These are phyloP conservation scores for Cnidoscolus chayamansa DNA, from an alignment of 441 rosid genomes.

Conservation along the genomic window DNA sequence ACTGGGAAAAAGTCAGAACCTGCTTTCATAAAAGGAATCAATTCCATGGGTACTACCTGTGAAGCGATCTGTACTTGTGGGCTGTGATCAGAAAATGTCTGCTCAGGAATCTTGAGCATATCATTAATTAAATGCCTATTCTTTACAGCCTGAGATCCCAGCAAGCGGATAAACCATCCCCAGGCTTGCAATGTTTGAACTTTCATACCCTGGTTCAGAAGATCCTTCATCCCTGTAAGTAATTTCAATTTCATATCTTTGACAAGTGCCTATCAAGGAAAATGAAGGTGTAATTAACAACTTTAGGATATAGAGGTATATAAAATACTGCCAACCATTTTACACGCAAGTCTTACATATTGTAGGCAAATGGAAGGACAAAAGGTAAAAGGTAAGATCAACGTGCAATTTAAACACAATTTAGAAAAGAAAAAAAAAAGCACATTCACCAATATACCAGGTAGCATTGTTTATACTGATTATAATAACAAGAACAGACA, in stretches of 20 bases:
- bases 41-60: conserved; percentile 34
- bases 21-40: background rate
- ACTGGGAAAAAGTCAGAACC: background rate
- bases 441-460: background rate
- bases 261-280: conserved; percentile 38
- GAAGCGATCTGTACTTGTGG: conserved; percentile 60
- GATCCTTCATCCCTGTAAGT: conserved; percentile 42
- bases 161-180: conserved; percentile 55
- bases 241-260: conserved; percentile 42
- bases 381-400: background rate
- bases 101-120: conserved; percentile 53
- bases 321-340: background rate
- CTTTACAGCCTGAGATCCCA: conserved; percentile 42
- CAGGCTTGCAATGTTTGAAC: conserved; percentile 53
- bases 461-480: background rate
- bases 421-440: background rate
- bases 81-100: conserved; percentile 45
- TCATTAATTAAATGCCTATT: conserved; percentile 43
- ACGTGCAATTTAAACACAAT: background rate
- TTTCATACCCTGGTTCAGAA: conserved; percentile 45
- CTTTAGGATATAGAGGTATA: background rate
- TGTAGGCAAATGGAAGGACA: background rate
- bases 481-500: background rate
- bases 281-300: conserved; percentile 4
- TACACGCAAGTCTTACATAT: background rate